Percentiles rank a stretch among this genome's conserved stretches.
Conservation (phyloP, 148 eudicot genomes). For the Pouteria glomerata region DNA sequence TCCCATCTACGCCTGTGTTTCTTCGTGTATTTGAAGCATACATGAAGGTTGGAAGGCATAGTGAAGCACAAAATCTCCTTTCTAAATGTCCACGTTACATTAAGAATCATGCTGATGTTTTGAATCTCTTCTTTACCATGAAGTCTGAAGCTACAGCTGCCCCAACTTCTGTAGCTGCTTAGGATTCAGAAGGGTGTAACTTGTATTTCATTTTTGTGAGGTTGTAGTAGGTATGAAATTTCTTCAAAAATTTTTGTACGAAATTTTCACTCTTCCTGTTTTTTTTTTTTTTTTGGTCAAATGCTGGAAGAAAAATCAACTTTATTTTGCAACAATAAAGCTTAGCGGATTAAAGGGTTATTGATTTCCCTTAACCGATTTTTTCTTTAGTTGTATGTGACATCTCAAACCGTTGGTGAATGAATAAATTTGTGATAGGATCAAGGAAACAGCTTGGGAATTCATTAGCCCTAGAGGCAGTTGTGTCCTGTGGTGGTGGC, state of each 20-base stretch:
- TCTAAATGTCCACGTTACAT: conserved; percentile 56
- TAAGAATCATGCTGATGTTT: conserved; percentile 66
- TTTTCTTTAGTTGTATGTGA: background rate
- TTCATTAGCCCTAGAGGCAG: background rate
- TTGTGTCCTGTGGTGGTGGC: background rate
- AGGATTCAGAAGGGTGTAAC: conserved; percentile 15
- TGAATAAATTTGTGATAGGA: background rate
- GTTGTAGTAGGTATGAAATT: conserved; percentile 5
- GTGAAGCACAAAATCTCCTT: conserved; percentile 67
- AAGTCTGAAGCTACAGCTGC: conserved; percentile 26
- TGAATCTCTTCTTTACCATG: conserved; percentile 54
- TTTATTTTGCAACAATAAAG: conserved; percentile 3
- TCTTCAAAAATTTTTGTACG: background rate
- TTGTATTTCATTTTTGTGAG: conserved; percentile 6
- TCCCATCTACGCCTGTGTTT: conserved; percentile 51
- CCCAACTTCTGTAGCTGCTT: conserved; percentile 32
- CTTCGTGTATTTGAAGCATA: conserved; percentile 58
- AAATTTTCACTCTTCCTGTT: background rate
- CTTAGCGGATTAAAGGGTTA: background rate
- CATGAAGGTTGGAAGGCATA: conserved; percentile 49
- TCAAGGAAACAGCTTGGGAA: background rate
- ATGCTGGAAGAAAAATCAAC: conserved; percentile 9
- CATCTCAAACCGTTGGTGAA: background rate
- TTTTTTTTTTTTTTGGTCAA: background rate
- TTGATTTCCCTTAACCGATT: background rate